Base-by-base conservation (phyloP, 352 stramenopile genomes). In the Globisporangium splendens region DNA sequence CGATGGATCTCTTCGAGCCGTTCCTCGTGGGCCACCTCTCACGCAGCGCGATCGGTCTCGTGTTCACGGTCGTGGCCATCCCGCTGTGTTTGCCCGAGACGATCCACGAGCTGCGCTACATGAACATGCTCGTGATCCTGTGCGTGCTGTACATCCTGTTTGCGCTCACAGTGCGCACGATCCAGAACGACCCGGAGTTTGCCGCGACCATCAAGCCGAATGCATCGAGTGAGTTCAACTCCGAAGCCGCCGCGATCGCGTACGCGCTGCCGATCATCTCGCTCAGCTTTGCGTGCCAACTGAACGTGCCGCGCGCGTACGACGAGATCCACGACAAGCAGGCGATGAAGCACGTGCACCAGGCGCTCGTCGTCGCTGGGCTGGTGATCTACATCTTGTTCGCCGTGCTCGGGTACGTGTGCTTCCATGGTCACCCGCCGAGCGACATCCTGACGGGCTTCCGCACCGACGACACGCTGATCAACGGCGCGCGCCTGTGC, bases 381-480 rank as follows among this genome's bases (percentile, higher is more conserved):
- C 56, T 88, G 22, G 57, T 78, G 20, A 72, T 77, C 50, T 92
- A 92, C 65, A 61, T 90, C 22, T 46, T 73, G 28, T 90, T 91
- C 22, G 79, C 80, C 0, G 62, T 90, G 15, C 61, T 91, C 20
- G 84, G 84, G 39, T 94, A 86, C 62, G 66, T 76, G n/a, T 91
- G 82, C 63, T 94, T 92, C 67, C 66, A 89, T 43, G 82, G 84
- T n/a, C 72, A 88, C 59, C 84, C 84, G n/a, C 84, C 84, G n/a
- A 89, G 78, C 66, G 80, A 94, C 55, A 89, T 94, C 44, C 69
- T 94, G 46, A 92, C 82, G 31, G 84, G 82, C 17, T 94, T 94
- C 58, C 61, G 66, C 17, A 46, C 69, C 2, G 70, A 90, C 63
- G 83, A 92, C 60, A 73, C 60, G 56, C 72, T 89, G 39, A 90